Conservation (phyloP, 352 stramenopile species). For the Phytophthora melonis region DNA sequence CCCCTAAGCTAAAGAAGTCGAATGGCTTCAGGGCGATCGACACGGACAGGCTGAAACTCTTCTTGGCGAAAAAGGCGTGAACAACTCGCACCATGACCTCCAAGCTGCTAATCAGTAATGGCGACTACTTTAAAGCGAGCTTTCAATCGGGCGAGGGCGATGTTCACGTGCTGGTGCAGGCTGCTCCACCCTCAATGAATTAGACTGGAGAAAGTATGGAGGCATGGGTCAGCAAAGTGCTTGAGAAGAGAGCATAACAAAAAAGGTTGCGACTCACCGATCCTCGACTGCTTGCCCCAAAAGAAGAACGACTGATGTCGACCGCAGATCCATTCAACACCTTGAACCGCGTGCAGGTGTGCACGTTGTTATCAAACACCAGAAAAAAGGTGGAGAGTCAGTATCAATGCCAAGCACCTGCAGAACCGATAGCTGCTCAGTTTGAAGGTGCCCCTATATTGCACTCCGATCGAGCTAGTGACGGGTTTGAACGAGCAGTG, state of each 20-base stretch:
- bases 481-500: neutral
- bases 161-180: too few relatives aligned
- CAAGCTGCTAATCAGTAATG: too few relatives aligned
- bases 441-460: neutral
- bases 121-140: too few relatives aligned
- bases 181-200: too few relatives aligned
- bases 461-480: neutral
- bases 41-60: too few relatives aligned
- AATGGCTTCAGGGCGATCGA: too few relatives aligned
- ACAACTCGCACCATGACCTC: too few relatives aligned
- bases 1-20: too few relatives aligned
- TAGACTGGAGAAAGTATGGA: too few relatives aligned
- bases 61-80: too few relatives aligned
- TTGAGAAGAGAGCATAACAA: neutral
- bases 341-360: neutral
- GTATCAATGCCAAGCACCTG: conserved; percentile 4
- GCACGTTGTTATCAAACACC: neutral
- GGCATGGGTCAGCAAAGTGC: too few relatives aligned
- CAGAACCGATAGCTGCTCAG: conserved; percentile 12
- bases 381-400: neutral
- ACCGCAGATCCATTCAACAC: neutral
- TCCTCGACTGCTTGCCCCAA: conserved; percentile 1
- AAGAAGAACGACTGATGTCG: conserved; percentile 13
- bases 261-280: neutral
- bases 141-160: too few relatives aligned